Evolutionary conservation across 352 stramenopile species (phyloP).

Genomic region (Phytopythium vexans): DNA sequence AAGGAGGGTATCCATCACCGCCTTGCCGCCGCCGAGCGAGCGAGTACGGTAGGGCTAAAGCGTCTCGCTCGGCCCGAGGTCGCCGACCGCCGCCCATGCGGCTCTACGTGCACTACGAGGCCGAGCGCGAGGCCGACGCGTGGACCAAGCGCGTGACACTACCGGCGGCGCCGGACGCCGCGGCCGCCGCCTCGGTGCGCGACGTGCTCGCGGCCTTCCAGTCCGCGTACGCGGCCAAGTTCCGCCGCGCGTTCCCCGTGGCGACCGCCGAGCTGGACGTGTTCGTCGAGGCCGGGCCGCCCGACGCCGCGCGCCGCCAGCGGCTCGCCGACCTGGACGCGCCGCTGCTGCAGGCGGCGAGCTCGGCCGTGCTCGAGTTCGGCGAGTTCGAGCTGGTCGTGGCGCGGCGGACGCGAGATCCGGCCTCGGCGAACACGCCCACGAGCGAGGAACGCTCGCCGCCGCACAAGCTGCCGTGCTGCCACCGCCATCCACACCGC

Average conservation of each 20-base stretch:
- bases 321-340: conserved; percentile 18
- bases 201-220: conserved; percentile 39
- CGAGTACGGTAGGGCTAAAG: too few relatives aligned
- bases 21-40: too few relatives aligned
- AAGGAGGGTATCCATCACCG: too few relatives aligned
- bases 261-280: conserved; percentile 29
- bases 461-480: neutral
- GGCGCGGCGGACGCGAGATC: conserved; percentile 11
- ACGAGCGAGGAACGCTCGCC: neutral
- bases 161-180: conserved; percentile 6
- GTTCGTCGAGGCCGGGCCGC: conserved; percentile 32
- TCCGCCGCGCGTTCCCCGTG: conserved; percentile 18
- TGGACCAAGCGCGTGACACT: conserved; percentile 63
- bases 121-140: conserved; percentile 12
- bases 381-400: conserved; percentile 43
- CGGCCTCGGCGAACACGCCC: neutral
- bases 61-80: neutral
- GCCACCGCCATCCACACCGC: too few relatives aligned
- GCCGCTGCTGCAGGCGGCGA: conserved; percentile 9
- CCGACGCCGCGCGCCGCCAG: conserved; percentile 17
- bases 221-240: conserved; percentile 39
- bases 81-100: conserved; percentile 16
- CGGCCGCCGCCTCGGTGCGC: conserved; percentile 25
- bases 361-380: conserved; percentile 1
- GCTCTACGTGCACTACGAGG: conserved; percentile 74